Evolutionary conservation across 768 basidiomycete genomes (phyloP).

Genomic region (Melanogaster broomeanus): DNA sequence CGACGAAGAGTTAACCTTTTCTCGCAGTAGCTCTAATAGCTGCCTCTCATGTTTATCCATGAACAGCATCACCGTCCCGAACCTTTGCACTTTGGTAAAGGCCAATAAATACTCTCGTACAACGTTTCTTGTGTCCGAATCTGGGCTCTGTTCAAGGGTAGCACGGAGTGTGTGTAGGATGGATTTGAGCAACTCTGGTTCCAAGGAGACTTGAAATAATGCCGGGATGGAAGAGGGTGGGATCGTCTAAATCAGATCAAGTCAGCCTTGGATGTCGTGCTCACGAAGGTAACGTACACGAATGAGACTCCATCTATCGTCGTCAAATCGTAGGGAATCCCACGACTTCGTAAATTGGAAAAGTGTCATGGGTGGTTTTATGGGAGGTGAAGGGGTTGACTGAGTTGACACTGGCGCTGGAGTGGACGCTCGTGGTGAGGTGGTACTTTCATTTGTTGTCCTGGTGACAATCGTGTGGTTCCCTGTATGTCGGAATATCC

Average conservation of each 20-base stretch:
- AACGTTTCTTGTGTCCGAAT: conserved; percentile 12
- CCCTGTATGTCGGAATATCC: conserved; percentile 70
- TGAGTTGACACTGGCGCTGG: conserved; percentile 1
- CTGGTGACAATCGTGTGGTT: conserved; percentile 56
- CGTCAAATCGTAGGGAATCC: conserved; percentile 42
- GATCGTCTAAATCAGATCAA: conserved; percentile 44
- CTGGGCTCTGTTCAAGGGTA: conserved; percentile 24
- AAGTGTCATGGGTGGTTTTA: conserved; percentile 43
- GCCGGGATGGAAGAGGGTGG: conserved; percentile 55
- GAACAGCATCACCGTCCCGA: conserved; percentile 63
- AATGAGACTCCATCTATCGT: conserved; percentile 59
- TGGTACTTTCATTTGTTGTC: conserved; percentile 17
- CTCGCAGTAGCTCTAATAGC: conserved; percentile 49
- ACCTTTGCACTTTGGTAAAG: conserved; percentile 59
- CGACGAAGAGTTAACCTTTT: conserved; percentile 17
- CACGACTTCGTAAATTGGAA: conserved; percentile 67
- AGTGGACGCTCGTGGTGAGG: conserved; percentile 3
- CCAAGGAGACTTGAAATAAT: conserved; percentile 71
- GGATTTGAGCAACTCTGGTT: conserved; percentile 59
- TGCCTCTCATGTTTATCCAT: conserved; percentile 57
- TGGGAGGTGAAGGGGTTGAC: conserved; percentile 1
- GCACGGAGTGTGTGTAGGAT: conserved; percentile 54
- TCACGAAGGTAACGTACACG: conserved; percentile 43
- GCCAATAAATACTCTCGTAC: conserved; percentile 51
- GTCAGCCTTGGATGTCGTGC: background rate